A percentile compares a stretch with the other conserved stretches of the same genome.
These are phyloP conservation scores for Xylaria venustula DNA, from an alignment of 495 filamentous ascomycete species.

Conservation along the genomic window DNA sequence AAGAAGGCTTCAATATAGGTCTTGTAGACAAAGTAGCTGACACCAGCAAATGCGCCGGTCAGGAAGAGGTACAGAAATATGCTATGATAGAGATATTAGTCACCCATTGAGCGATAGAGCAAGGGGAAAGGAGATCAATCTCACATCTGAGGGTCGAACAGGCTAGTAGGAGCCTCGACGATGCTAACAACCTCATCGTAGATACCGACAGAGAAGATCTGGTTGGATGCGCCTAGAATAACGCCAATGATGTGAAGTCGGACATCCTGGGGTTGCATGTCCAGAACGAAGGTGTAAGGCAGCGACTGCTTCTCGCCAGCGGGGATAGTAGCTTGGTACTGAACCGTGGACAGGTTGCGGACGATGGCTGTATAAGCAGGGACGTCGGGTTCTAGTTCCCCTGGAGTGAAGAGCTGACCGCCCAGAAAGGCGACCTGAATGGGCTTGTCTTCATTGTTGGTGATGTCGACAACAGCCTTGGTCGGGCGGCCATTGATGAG, in stretches of 20 bases:
- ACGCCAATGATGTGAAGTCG: slow-evolving; percentile 71
- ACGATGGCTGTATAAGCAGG: slow-evolving; percentile 57
- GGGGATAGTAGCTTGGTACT: slow-evolving; percentile 72
- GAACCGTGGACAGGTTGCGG: slow-evolving; percentile 78
- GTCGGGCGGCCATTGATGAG: slow-evolving; percentile 92
- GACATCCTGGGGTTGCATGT: slow-evolving; percentile 91
- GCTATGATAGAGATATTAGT: slow-evolving; percentile 47
- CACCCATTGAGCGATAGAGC: not conserved
- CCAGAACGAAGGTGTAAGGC: slow-evolving; percentile 80
- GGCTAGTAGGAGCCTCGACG: slow-evolving; percentile 86
- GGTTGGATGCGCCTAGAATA: slow-evolving; percentile 63
- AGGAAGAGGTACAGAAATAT: slow-evolving; percentile 98
- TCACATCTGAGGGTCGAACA: slow-evolving; percentile 97
- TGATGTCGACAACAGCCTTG: slow-evolving; percentile 73
- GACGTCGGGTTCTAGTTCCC: slow-evolving; percentile 45
- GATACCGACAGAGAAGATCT: slow-evolving; percentile 71
- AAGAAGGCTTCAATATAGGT: slow-evolving; percentile 97
- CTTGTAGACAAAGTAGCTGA: slow-evolving; percentile 93
- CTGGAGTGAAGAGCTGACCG: slow-evolving; percentile 66
- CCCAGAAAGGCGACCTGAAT: slow-evolving; percentile 75
- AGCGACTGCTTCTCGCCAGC: slow-evolving; percentile 73
- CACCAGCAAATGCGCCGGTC: slow-evolving; percentile 68
- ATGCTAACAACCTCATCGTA: slow-evolving; percentile 87
- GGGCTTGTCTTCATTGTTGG: slow-evolving; percentile 77
- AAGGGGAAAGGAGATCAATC: slow-evolving; percentile 21